These are phyloP conservation scores for Santalum album DNA, from an alignment of 164 flowering plant species.

Conservation along the genomic window DNA sequence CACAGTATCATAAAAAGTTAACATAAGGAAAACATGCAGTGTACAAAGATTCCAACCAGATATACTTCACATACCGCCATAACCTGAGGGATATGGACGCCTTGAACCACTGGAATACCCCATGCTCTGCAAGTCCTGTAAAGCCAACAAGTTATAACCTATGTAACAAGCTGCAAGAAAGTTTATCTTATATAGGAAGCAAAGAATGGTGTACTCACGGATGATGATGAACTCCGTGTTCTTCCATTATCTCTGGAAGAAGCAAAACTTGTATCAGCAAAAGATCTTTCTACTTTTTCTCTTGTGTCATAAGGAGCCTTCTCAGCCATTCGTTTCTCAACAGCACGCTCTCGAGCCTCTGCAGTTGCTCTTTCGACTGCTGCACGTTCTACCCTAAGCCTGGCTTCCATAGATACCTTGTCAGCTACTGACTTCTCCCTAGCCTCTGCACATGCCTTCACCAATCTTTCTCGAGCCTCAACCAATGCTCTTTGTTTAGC, in stretches of 20 bases:
- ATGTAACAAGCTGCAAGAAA: slow-evolving; percentile 1
- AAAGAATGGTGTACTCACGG: slow-evolving; percentile 16
- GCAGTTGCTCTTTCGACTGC: slow-evolving; percentile 38
- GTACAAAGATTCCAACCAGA: too few relatives aligned
- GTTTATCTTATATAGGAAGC: neutral
- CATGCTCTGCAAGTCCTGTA: slow-evolving; percentile 10
- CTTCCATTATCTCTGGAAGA: slow-evolving; percentile 30
- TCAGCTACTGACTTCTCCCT: slow-evolving; percentile 23
- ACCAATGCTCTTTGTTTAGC: slow-evolving; percentile 25
- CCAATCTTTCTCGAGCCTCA: slow-evolving; percentile 36
- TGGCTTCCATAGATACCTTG: slow-evolving; percentile 25
- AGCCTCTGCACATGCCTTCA: slow-evolving; percentile 40
- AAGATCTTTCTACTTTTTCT: slow-evolving; percentile 24
- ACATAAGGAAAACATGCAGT: too few relatives aligned
- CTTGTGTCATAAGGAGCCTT: slow-evolving; percentile 22
- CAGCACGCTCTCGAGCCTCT: slow-evolving; percentile 40
- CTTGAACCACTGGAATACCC: slow-evolving; percentile 12
- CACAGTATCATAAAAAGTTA: too few relatives aligned
- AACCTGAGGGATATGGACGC: slow-evolving; percentile 17
- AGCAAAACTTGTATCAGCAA: slow-evolving; percentile 34
- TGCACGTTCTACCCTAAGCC: slow-evolving; percentile 31
- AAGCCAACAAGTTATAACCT: slow-evolving; percentile 10
- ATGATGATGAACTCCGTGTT: slow-evolving; percentile 33
- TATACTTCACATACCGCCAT: slow-evolving; percentile 19
- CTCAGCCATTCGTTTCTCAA: slow-evolving; percentile 21